Evolutionary conservation across 2,329 filamentous ascomycete species (phyloP), one percentile per base, ranked within the genome.

Genomic region (Botrytis squamosa): DNA sequence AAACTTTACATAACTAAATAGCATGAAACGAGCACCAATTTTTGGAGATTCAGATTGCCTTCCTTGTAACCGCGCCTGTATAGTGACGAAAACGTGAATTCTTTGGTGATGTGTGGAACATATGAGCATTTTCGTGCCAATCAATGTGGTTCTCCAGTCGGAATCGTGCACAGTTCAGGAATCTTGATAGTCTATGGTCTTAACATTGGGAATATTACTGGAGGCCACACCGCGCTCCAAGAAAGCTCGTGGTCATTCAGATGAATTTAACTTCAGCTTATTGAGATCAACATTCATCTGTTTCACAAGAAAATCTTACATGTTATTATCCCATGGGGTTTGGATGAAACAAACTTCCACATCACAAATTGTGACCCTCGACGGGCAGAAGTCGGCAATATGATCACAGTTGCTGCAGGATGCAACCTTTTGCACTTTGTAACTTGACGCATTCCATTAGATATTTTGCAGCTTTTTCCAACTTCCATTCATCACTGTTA

Each of bases 261-360:
- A 9, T 33, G 14, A 18, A 8, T 4, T 3, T 18, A 8, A 29
- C 12, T 29, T 6, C 0, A 18, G 52, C 52, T 18, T 7, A 9
- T 29, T 57, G 16, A 14, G 1, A 57, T 33, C 1, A 5, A 29
- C 3, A 29, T 4, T 4, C 1, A 1, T 33, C n/a, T 3, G 14
- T 4, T 0, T 57, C 14, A 29, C n/a, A 29, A 4, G 0, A 29
- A 8, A 18, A 0, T 29, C 9, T 18, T 8, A 16, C 4, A 33
- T 3, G 0, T 22, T 59, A 3, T 20, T 2, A 25, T 57, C 6
- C n/a, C 22, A 64, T 10, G 25, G 8, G 2, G 2, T 29, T 42
- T 18, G 1, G 25, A n/a, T 44, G 25, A n/a, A 20, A 7, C 9
- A 12, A 4, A 42, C 29, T 3, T 18, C 44, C 38, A 29, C 16